Conservation (phyloP, 2,329 filamentous ascomycete genomes). For the Emmonsiellopsis sp. region DNA sequence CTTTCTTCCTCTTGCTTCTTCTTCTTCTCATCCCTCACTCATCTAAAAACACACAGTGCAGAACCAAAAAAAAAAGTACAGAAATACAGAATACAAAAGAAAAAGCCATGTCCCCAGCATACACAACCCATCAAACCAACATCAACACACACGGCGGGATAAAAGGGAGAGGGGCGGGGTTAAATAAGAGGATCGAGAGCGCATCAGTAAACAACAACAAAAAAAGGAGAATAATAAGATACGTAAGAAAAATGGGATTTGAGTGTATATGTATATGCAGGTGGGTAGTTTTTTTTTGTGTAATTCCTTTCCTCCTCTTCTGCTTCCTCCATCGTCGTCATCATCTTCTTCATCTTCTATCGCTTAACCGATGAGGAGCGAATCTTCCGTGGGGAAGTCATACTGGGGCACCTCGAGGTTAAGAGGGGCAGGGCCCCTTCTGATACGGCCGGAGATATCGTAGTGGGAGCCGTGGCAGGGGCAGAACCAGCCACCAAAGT, state of each 20-base stretch:
- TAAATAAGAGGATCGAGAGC: too few relatives aligned
- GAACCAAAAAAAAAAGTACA: not conserved
- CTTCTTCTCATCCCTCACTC: not conserved
- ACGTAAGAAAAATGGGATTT: too few relatives aligned
- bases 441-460: conserved; percentile 97
- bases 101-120: not conserved
- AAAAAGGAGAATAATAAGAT: too few relatives aligned
- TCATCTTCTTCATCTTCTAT: too few relatives aligned
- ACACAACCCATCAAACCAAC: not conserved
- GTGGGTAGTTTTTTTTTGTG: not conserved
- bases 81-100: not conserved
- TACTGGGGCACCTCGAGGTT: conserved; percentile 93
- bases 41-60: too few relatives aligned
- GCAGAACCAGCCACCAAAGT: conserved; percentile 99
- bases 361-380: conserved; percentile 83
- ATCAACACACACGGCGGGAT: not conserved
- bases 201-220: too few relatives aligned
- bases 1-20: not conserved
- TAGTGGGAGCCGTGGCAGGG: conserved; percentile 99
- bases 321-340: not conserved
- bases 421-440: conserved; percentile 92
- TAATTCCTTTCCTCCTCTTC: not conserved
- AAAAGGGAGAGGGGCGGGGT: not conserved
- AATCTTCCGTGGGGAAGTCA: conserved; percentile 83
- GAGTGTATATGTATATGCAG: too few relatives aligned